Evolutionary conservation across 23 red algal species (phyloP).

Genomic region (Agarophyton chilense): DNA sequence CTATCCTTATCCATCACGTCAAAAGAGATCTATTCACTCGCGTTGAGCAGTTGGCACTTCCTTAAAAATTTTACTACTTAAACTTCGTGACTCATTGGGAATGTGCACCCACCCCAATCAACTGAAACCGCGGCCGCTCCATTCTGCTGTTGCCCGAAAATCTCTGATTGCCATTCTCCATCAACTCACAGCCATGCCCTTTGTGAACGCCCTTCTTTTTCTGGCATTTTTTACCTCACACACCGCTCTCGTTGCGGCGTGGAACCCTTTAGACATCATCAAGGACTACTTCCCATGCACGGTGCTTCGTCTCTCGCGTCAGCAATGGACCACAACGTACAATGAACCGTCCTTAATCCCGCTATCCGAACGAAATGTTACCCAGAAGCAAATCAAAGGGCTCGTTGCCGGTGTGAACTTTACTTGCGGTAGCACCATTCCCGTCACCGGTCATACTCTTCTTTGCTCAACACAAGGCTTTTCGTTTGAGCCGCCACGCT

Average conservation of each 20-base stretch:
- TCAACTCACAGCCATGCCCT: not conserved
- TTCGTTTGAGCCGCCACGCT: not conserved
- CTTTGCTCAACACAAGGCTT: not conserved
- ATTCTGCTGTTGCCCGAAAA: too few relatives aligned
- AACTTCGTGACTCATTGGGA: too few relatives aligned
- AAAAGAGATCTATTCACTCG: too few relatives aligned
- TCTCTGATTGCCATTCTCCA: too few relatives aligned
- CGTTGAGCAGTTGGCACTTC: too few relatives aligned
- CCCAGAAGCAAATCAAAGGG: not conserved
- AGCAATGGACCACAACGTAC: constrained; percentile 8
- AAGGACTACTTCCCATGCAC: not conserved
- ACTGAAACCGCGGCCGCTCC: too few relatives aligned
- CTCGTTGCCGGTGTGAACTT: not conserved
- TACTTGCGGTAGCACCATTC: not conserved
- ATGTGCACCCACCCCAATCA: too few relatives aligned
- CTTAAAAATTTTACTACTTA: too few relatives aligned
- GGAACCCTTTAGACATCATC: not conserved
- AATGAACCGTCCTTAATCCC: not conserved
- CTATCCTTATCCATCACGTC: too few relatives aligned
- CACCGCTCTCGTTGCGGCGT: not conserved
- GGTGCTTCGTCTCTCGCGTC: not conserved
- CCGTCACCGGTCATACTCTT: not conserved
- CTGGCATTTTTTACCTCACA: not conserved
- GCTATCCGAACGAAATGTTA: not conserved
- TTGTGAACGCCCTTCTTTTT: not conserved